Percentiles rank a stretch among this genome's conserved stretches.
These are phyloP conservation scores for Chenopodium suecicum DNA, from an alignment of 148 eudicot species.

Conservation along the genomic window DNA sequence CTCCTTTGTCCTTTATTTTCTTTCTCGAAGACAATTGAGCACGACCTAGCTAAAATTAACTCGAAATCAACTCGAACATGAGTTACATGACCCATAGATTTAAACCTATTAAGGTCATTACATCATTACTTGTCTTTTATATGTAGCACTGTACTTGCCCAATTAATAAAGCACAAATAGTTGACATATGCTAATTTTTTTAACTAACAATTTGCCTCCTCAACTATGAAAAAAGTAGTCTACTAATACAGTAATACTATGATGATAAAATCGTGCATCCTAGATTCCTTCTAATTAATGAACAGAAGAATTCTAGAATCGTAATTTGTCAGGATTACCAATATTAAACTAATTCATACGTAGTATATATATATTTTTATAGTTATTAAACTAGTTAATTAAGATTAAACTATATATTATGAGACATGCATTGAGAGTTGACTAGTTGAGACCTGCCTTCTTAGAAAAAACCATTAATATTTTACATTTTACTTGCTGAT, in stretches of 20 bases:
- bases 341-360: not conserved
- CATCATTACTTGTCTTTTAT: no score
- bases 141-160: not conserved
- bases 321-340: conserved; percentile 1
- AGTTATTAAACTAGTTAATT: no score
- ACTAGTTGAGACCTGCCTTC: no score
- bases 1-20: no score
- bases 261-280: conserved; percentile 5
- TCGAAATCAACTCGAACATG: not conserved
- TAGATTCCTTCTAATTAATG: conserved; percentile 17
- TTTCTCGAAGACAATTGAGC: no score
- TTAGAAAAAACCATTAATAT: not conserved
- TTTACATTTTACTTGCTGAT: not conserved
- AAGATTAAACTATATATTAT: not conserved
- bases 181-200: conserved; percentile 4
- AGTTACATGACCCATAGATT: not conserved
- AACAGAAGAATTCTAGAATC: conserved; percentile 24
- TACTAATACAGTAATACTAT: not conserved
- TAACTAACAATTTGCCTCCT: not conserved
- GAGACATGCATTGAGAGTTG: not conserved
- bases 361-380: no score
- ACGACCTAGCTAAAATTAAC: no score
- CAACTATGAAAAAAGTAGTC: not conserved
- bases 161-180: not conserved
- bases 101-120: not conserved